These are phyloP conservation scores for Lactarius hatsudake DNA, from an alignment of 768 basidiomycete genomes.

Conservation along the genomic window DNA sequence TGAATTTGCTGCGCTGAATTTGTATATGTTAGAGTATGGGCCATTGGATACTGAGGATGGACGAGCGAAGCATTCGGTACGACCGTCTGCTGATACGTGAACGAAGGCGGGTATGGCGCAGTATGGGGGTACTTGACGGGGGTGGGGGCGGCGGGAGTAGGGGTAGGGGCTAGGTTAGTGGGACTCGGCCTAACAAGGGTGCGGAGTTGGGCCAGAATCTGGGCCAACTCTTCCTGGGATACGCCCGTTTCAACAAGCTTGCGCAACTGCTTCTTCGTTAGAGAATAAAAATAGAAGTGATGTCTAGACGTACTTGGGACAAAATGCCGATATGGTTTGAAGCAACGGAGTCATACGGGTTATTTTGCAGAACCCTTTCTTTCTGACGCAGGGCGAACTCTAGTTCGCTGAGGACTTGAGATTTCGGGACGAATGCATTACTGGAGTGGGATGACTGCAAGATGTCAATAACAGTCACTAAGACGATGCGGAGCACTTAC, in stretches of 20 bases:
- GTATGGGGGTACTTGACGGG: slow-evolving; percentile 24
- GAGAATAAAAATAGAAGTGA: slow-evolving; percentile 6
- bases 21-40: slow-evolving; percentile 7
- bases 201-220: slow-evolving; percentile 71
- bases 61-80: slow-evolving; percentile 28
- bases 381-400: slow-evolving; percentile 81
- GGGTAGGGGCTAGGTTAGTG: slow-evolving; percentile 19
- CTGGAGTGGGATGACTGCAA: slow-evolving; percentile 35
- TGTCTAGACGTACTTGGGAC: slow-evolving; percentile 59
- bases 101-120: slow-evolving; percentile 27
- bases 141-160: slow-evolving; percentile 5
- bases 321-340: slow-evolving; percentile 75
- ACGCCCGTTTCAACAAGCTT: slow-evolving; percentile 76
- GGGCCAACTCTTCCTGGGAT: slow-evolving; percentile 72
- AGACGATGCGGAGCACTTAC: slow-evolving; percentile 35
- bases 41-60: slow-evolving; percentile 24
- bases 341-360: slow-evolving; percentile 67
- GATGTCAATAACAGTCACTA: not conserved
- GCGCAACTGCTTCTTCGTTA: slow-evolving; percentile 49
- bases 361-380: slow-evolving; percentile 65
- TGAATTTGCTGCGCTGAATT: slow-evolving; percentile 19
- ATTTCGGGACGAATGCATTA: slow-evolving; percentile 57
- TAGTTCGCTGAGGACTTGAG: slow-evolving; percentile 79
- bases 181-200: slow-evolving; percentile 47
- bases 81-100: slow-evolving; percentile 34